Evolutionary conservation across 2,329 filamentous ascomycete genomes (phyloP).

Genomic region (Trichoderma harzianum): DNA sequence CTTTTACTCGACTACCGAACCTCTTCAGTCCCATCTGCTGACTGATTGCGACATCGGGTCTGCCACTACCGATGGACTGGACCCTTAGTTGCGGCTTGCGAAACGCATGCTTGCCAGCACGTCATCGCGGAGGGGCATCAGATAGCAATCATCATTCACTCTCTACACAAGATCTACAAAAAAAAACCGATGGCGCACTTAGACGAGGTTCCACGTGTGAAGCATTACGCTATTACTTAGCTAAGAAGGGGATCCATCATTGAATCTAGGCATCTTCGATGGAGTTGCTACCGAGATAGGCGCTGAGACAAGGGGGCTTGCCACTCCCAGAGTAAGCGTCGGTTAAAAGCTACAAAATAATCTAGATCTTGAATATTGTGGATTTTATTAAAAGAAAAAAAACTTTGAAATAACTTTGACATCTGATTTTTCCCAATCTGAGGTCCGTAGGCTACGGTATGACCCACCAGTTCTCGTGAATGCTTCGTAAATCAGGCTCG

Average conservation of each 20-base stretch:
- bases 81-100: conserved; percentile 1
- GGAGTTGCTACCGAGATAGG: not conserved
- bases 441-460: conserved; percentile 27
- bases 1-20: not conserved
- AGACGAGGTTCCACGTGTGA: not conserved
- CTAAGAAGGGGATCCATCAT: not conserved
- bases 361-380: not conserved
- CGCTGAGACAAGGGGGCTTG: not conserved
- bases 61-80: not conserved
- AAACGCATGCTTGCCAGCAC: conserved; percentile 19
- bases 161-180: not conserved
- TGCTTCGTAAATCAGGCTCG: conserved; percentile 55
- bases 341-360: not conserved
- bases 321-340: not conserved
- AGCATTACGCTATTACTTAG: not conserved
- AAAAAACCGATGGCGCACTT: not conserved
- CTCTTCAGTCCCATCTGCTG: not conserved
- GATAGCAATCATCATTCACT: not conserved
- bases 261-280: not conserved
- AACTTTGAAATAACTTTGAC: not conserved
- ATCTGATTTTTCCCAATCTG: not conserved
- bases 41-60: conserved; percentile 16
- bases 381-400: not conserved
- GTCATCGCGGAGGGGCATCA: conserved; percentile 4
- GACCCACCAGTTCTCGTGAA: conserved; percentile 68